Evolutionary conservation across 164 flowering plant species (phyloP), one percentile per base, ranked within the genome.

Genomic region (Tetracentron sinense): DNA sequence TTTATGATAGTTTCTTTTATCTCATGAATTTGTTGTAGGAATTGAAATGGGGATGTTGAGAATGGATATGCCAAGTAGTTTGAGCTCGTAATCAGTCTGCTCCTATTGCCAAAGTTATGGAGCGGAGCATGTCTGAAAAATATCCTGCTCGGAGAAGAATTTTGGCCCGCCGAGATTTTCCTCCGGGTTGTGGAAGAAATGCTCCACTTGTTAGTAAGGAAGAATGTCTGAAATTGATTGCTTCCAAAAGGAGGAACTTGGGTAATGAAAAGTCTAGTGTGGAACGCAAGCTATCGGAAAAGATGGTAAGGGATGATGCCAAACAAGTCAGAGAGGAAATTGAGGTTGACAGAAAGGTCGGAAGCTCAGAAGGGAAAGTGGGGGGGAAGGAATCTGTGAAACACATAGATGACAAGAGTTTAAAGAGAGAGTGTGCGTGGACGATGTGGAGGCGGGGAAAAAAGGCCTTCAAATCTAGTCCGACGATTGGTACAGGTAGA

Each of bases 81-180:
- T 38, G 44, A 38, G 44, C 8, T 38, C 14, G 44, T 12, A 33
- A 4, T 33, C 28, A 19, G 10, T 65, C 51, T 2, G 25, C 31
- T 58, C 31, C 50, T 29, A 58, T 21, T 21, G 4, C n/a, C 17
- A 50, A 23, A 29, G 31, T 10, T 23, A 22, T n/a, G 46, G 54
- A 59, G 55, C 61, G 61, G 54, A 28, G 23, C 22, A 33, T n/a
- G 14, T 0, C 55, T 23, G 65, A 60, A 53, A 74, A 68, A 4
- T 83, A 67, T 63, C 85, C 81, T 69, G 76, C 79, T 42, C 75
- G 68, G 21, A 78, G 79, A 71, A 81, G 68, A 61, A 50, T 82
- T 54, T 78, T 72, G 0, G 68, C 69, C 16, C 15, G 11, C 20
- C 60, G 77, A 44, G 74, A 74, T 63, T 80, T 75, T 30, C 80